Evolutionary conservation across 78 protist species (phyloP).

Genomic region (Monosiga brevicollis): DNA sequence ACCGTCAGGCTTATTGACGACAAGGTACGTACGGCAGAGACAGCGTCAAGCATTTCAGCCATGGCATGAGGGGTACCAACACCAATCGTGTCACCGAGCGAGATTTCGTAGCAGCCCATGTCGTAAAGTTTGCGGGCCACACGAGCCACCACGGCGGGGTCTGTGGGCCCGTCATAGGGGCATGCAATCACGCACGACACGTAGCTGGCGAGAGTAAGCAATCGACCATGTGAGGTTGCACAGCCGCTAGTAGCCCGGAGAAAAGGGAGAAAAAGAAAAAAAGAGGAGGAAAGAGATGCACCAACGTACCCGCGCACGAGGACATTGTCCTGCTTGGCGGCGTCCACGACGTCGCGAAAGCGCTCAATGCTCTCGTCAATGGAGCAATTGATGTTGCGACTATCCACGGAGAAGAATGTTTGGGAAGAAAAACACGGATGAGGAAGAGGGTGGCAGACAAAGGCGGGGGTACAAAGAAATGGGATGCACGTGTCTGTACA

Average conservation of each 20-base stretch:
- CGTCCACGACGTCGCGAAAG: constrained; percentile 41
- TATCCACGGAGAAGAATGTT: too few relatives aligned
- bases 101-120: constrained; percentile 85
- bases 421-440: too few relatives aligned
- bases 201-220: too few relatives aligned
- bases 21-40: too few relatives aligned
- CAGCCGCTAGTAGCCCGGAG: too few relatives aligned
- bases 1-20: too few relatives aligned
- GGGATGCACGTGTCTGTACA: too few relatives aligned
- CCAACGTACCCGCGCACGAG: constrained; percentile 48
- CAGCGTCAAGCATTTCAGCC: too few relatives aligned
- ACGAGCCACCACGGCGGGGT: constrained; percentile 30
- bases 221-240: too few relatives aligned
- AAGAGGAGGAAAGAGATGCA: background rate
- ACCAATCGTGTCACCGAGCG: constrained; percentile 91
- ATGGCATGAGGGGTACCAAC: constrained; percentile 84
- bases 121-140: constrained; percentile 53
- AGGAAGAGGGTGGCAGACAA: too few relatives aligned
- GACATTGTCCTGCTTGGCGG: constrained; percentile 41
- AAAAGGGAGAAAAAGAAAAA: too few relatives aligned
- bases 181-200: constrained; percentile 85
- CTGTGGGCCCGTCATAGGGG: constrained; percentile 71
- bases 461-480: too few relatives aligned
- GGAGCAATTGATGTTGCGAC: constrained; percentile 55
- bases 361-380: constrained; percentile 61